phyloP scores from a whole-genome alignment of 495 filamentous ascomycete genomes.

The Penicillium desertorum region DNA sequence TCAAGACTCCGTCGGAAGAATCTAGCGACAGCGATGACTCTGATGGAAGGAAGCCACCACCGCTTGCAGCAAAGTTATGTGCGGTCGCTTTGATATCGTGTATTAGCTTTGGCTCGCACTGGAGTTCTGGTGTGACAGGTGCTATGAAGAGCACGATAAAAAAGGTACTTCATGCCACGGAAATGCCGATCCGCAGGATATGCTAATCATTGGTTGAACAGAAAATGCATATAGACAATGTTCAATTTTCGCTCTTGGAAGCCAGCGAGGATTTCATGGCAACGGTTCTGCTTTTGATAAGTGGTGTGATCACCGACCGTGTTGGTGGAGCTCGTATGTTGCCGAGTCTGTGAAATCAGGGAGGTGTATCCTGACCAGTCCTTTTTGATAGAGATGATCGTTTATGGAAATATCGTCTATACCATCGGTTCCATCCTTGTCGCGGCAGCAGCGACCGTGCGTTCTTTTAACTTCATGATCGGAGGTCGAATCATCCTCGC shows the following conservation, averaged over 20 bases:
- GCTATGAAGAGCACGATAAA: conserved; percentile 50
- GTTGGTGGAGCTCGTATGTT: conserved; percentile 43
- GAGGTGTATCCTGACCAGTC: neutral
- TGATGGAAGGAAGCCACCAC: conserved; percentile 30
- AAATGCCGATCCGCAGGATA: neutral
- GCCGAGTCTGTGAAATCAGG: neutral
- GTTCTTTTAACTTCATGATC: conserved; percentile 49
- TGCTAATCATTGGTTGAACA: conserved; percentile 1
- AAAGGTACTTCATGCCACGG: conserved; percentile 29
- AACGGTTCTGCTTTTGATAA: conserved; percentile 42
- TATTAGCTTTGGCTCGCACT: conserved; percentile 46
- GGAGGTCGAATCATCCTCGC: conserved; percentile 42
- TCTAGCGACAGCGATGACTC: neutral
- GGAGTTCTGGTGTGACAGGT: conserved; percentile 43
- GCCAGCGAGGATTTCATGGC: conserved; percentile 51
- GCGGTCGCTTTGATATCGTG: conserved; percentile 42
- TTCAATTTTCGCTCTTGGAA: conserved; percentile 44
- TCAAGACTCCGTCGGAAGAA: neutral
- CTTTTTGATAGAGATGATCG: conserved; percentile 37
- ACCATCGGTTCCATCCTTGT: conserved; percentile 48
- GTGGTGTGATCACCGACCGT: conserved; percentile 45
- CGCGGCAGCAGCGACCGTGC: conserved; percentile 41
- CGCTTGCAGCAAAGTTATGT: conserved; percentile 36
- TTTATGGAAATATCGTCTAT: conserved; percentile 47
- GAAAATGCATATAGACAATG: conserved; percentile 44